Conservation (phyloP, 108 stramenopile species). For the Pelagomonas calceolata region DNA sequence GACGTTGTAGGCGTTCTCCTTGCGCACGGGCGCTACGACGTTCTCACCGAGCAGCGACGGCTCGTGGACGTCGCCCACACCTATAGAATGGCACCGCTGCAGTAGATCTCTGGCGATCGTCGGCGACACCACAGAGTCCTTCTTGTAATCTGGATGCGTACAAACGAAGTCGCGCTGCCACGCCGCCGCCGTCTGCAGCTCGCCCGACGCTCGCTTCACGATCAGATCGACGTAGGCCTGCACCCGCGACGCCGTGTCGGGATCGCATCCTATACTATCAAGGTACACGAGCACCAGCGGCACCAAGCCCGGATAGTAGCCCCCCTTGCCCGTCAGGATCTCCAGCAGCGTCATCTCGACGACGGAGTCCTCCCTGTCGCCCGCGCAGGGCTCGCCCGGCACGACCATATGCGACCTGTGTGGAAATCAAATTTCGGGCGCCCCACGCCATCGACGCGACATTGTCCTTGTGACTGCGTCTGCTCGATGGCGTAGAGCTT, state of each 20-base stretch:
- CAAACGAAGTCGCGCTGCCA: constrained; percentile 86
- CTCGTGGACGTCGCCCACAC: constrained; percentile 61
- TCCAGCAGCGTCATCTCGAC: constrained; percentile 94
- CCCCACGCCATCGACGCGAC: too few species aligned
- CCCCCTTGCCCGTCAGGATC: constrained; percentile 90
- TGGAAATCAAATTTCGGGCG: too few species aligned
- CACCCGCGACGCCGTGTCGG: constrained; percentile 56
- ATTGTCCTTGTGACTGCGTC: too few species aligned
- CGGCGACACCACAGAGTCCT: constrained; percentile 76
- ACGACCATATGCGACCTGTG: too few species aligned
- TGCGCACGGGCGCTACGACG: constrained; percentile 57
- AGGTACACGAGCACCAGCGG: constrained; percentile 88
- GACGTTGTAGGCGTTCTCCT: constrained; percentile 63
- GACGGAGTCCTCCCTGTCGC: constrained; percentile 27
- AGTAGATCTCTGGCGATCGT: constrained; percentile 77
- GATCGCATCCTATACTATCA: constrained; percentile 82
- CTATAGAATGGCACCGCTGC: constrained; percentile 70
- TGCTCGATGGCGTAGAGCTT: too few species aligned
- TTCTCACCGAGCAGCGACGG: constrained; percentile 63
- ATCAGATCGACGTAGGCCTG: constrained; percentile 70
- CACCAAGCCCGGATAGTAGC: constrained; percentile 89
- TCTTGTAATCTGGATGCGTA: constrained; percentile 77
- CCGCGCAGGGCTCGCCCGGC: too few species aligned
- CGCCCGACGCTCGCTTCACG: constrained; percentile 75
- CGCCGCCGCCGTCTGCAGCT: constrained; percentile 81